Base-by-base conservation (phyloP, 352 stramenopile species). In the Phytophthora pini region DNA sequence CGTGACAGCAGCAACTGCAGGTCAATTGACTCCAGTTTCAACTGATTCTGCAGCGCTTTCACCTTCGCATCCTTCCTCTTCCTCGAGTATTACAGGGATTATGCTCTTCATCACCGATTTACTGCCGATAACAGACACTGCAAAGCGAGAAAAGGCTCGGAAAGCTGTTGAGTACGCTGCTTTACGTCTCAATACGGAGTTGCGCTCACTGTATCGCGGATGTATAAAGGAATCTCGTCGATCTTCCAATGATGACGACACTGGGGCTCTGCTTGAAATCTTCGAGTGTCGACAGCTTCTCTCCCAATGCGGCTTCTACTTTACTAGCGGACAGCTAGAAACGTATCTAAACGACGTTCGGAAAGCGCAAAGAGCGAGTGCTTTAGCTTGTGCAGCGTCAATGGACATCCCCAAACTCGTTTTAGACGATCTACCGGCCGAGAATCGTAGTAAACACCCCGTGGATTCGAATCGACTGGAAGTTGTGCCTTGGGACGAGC, bases 101-200 rank as follows among this genome's bases (percentile, higher is more conserved):
- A 61, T 88, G 52, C 56, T 92, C 0, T 89, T 79, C 46, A 74
- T 92, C 47, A 75, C 82, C 52, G 79, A 87, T 38, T 43, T 92
- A 20, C 46, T 89, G 13, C 54, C 56, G 2, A 59, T 66, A 13
- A 9, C 47, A 12, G 64, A 77, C 10, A 56, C 49, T 9, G 53
- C 54, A 7, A 60, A 52, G 11, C 59, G 61, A 17, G 77, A 85
- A 22, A 83, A 87, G 27, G 69, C 79, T 29, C 74, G 65, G 7
- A 87, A 84, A 41, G 59, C 81, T 12, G 56, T 87, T 3, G 80
- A 87, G 17, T 39, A 90, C 27, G 76, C 80, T 0, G 79, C 77
- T 2, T 55, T 92, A 24, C 77, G 80, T 2, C 66, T 88, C 32
- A 90, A 90, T 55, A 89, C 79, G 8, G 83, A 92, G 43, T 38